These are phyloP conservation scores for Azolla pinnata DNA, from an alignment of 75 land plant genomes.

Conservation along the genomic window DNA sequence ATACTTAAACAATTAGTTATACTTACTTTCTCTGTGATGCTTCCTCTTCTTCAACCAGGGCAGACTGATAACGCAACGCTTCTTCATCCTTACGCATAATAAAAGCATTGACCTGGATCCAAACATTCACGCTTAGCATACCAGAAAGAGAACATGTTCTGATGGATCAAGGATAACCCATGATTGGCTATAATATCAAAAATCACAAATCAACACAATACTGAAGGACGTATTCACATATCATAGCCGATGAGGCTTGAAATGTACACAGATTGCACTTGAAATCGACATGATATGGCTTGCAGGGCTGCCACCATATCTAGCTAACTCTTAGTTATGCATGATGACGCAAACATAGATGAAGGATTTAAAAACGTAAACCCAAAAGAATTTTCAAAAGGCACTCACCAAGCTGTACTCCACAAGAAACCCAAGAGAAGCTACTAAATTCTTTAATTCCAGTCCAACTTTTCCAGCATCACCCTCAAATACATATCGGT, in stretches of 20 bases:
- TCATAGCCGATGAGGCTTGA: too few species aligned
- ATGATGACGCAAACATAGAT: too few species aligned
- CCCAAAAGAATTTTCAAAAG: too few species aligned
- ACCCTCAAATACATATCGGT: slow-evolving; percentile 69
- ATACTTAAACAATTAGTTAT: background rate
- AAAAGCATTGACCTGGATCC: slow-evolving; percentile 78
- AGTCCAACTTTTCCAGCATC: slow-evolving; percentile 59
- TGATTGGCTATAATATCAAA: too few species aligned
- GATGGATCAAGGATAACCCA: too few species aligned
- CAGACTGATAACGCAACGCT: slow-evolving; percentile 67
- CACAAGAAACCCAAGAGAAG: slow-evolving; percentile 60
- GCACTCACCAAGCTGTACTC: slow-evolving; percentile 61
- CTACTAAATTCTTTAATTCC: slow-evolving; percentile 67
- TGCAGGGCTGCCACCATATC: too few species aligned
- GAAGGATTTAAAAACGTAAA: too few species aligned
- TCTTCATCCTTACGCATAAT: slow-evolving; percentile 81
- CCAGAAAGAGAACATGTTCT: background rate
- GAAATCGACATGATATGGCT: too few species aligned
- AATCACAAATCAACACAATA: background rate
- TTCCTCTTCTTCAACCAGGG: slow-evolving; percentile 89
- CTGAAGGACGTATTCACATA: background rate
- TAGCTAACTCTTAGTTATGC: too few species aligned
- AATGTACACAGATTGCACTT: too few species aligned
- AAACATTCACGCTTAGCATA: background rate
- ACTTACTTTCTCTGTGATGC: slow-evolving; percentile 73